These are phyloP conservation scores for Aspergillus panamensis DNA, from an alignment of 495 filamentous ascomycete species.

Conservation along the genomic window DNA sequence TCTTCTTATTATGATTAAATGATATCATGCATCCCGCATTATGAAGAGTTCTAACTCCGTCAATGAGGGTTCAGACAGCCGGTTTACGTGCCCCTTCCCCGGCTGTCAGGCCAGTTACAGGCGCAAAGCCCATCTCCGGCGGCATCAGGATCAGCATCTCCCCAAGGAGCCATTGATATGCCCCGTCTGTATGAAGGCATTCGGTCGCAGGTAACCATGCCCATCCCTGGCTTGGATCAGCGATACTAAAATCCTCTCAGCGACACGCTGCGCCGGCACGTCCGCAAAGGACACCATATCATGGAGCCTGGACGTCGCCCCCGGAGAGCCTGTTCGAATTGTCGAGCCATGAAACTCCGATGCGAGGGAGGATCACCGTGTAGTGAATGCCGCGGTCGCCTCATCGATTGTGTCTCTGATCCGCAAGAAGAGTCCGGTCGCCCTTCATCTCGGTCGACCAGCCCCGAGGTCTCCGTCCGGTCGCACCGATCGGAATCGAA, in stretches of 20 bases:
- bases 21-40: too few species aligned
- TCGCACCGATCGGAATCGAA: neutral
- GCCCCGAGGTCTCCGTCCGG: neutral
- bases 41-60: neutral
- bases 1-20: too few species aligned
- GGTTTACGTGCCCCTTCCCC: constrained; percentile 2
- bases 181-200: constrained; percentile 19
- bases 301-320: constrained; percentile 18
- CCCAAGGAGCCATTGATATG: constrained; percentile 15
- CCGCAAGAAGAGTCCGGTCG: neutral
- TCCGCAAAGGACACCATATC: constrained; percentile 18
- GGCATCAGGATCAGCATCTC: constrained; percentile 5
- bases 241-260: constrained; percentile 12
- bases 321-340: constrained; percentile 21
- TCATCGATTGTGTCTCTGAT: neutral
- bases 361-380: constrained; percentile 31
- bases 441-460: constrained; percentile 13
- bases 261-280: constrained; percentile 32
- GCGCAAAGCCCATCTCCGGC: constrained; percentile 16
- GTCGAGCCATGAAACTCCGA: constrained; percentile 24
- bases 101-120: constrained; percentile 8
- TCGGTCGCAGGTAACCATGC: constrained; percentile 23
- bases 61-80: neutral
- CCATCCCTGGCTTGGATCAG: neutral
- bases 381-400: constrained; percentile 24